Evolutionary conservation across 306 rosid genomes (phyloP).

Genomic region (Lagenaria siceraria): DNA sequence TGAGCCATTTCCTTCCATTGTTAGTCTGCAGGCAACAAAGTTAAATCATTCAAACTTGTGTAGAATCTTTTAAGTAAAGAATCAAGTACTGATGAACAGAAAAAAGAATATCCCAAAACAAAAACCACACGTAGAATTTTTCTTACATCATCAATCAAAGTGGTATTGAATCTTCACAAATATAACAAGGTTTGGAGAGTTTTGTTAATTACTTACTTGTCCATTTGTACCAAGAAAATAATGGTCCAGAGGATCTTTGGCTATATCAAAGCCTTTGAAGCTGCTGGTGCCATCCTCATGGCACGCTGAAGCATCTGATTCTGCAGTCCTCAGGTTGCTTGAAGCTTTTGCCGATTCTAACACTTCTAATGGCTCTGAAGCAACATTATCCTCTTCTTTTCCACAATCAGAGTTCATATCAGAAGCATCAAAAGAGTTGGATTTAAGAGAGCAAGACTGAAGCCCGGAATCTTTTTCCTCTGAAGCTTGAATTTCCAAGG

Average conservation of each 20-base stretch:
- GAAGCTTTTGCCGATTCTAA: slow-evolving; percentile 32
- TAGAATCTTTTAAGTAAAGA: background rate
- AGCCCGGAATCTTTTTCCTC: slow-evolving; percentile 24
- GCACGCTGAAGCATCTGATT: slow-evolving; percentile 23
- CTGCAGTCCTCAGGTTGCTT: slow-evolving; percentile 34
- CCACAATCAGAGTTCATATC: slow-evolving; percentile 18
- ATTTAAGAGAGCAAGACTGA: slow-evolving; percentile 44
- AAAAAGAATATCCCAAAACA: background rate
- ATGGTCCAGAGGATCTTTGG: slow-evolving; percentile 76
- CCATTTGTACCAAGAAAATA: slow-evolving; percentile 67
- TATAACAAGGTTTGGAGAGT: background rate
- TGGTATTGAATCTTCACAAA: background rate
- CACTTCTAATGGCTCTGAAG: slow-evolving; percentile 26
- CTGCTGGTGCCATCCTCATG: slow-evolving; percentile 29
- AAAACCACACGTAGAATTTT: background rate
- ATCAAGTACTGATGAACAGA: background rate
- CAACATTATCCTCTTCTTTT: slow-evolving; percentile 26
- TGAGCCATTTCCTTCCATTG: slow-evolving; percentile 71
- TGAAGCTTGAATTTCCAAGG: slow-evolving; percentile 18
- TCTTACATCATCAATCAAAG: background rate
- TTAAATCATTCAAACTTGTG: background rate
- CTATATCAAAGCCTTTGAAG: slow-evolving; percentile 83
- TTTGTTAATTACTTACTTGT: slow-evolving; percentile 41
- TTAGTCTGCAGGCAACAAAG: slow-evolving; percentile 32
- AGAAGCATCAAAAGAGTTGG: slow-evolving; percentile 18